Conservation (phyloP, 371 early-diverging fungal genomes). For the Thermomucor indicae-seudaticae region DNA sequence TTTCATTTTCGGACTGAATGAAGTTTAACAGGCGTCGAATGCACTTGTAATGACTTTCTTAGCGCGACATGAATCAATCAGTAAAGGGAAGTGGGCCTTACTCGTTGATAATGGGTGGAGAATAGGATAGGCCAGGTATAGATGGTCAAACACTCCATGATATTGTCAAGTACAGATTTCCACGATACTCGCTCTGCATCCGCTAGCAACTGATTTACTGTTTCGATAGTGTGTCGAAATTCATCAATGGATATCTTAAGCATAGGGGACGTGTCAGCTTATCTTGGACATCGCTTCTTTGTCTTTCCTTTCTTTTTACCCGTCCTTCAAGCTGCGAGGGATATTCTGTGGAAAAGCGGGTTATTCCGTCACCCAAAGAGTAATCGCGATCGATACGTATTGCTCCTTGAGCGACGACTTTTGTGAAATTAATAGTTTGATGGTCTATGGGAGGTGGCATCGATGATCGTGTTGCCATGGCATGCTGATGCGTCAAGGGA, state of each 20-base stretch:
- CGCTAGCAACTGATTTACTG: constrained; percentile 31
- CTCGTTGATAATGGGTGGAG: constrained; percentile 40
- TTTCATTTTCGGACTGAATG: constrained; percentile 36
- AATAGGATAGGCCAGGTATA: constrained; percentile 40
- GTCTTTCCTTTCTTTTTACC: constrained; percentile 17
- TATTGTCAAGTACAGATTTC: constrained; percentile 31
- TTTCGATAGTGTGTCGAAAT: constrained; percentile 29
- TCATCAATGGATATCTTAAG: constrained; percentile 26
- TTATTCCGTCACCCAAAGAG: constrained; percentile 41
- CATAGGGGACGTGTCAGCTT: not conserved
- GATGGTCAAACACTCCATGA: constrained; percentile 37
- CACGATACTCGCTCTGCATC: constrained; percentile 36
- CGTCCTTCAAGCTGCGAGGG: constrained; percentile 27
- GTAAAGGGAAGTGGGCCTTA: constrained; percentile 1
- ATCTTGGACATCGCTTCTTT: not conserved
- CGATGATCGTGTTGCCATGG: not conserved
- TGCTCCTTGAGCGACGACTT: not conserved
- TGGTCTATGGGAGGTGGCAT: not conserved
- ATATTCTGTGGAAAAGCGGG: constrained; percentile 29
- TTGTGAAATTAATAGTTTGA: not conserved
- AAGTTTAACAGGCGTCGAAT: constrained; percentile 24
- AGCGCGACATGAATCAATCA: not conserved
- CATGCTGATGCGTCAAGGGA: no score
- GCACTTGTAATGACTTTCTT: constrained; percentile 12
- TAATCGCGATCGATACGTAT: constrained; percentile 43